These are phyloP conservation scores for Pythium myriotylum DNA, from an alignment of 352 stramenopile species.

Conservation along the genomic window DNA sequence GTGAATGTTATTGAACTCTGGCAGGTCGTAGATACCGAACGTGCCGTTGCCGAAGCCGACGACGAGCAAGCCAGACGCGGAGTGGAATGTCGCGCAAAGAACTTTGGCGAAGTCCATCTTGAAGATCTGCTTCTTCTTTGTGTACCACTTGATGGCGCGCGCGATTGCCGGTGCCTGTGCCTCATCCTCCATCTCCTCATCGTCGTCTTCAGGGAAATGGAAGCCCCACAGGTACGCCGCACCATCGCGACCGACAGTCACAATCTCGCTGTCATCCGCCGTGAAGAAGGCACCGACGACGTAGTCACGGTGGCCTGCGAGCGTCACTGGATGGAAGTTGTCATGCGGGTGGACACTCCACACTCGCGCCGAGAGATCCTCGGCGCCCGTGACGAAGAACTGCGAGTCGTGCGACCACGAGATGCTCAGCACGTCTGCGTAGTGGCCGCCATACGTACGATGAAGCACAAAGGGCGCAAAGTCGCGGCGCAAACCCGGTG, in stretches of 20 bases:
- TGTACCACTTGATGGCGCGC: conserved; percentile 82
- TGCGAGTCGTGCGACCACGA: conserved; percentile 89
- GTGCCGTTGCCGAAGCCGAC: conserved; percentile 97
- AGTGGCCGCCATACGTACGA: conserved; percentile 87
- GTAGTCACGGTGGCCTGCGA: conserved; percentile 88
- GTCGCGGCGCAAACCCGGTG: conserved; percentile 82
- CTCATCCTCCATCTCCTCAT: conserved; percentile 36
- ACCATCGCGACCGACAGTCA: conserved; percentile 87
- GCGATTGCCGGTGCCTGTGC: conserved; percentile 56
- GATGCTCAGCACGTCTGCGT: conserved; percentile 86
- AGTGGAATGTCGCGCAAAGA: conserved; percentile 90
- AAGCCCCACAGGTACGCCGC: conserved; percentile 89
- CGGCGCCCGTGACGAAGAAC: conserved; percentile 89
- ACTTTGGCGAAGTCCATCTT: conserved; percentile 92
- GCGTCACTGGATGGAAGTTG: conserved; percentile 83
- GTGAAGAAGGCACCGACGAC: conserved; percentile 90
- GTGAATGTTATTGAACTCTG: conserved; percentile 96
- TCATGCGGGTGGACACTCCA: conserved; percentile 78
- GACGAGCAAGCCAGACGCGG: conserved; percentile 86
- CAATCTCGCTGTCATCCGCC: conserved; percentile 74
- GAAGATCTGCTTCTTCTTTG: conserved; percentile 85
- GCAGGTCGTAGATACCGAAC: conserved; percentile 98
- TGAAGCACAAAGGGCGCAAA: conserved; percentile 92
- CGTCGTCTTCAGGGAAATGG: conserved; percentile 41
- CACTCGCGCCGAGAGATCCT: conserved; percentile 88